phyloP scores from a whole-genome alignment of 2,329 filamentous ascomycete species.

The Stagonosporopsis rhizophila region DNA sequence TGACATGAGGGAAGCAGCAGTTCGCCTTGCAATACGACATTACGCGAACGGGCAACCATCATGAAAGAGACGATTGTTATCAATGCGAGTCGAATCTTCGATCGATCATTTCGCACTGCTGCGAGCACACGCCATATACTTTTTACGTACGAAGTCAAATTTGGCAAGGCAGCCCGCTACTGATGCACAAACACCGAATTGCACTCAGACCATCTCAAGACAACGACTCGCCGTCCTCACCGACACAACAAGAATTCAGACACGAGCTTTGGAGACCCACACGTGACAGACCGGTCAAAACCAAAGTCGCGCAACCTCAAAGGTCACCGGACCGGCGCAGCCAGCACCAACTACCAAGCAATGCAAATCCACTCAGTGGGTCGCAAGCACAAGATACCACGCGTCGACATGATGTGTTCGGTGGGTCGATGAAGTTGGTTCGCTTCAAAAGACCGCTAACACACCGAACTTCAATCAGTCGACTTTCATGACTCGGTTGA shows the following conservation, averaged over 20 bases:
- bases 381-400: conserved; percentile 10
- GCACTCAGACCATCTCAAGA: neutral
- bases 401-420: conserved; percentile 20
- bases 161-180: neutral
- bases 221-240: conserved; percentile 3
- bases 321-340: conserved; percentile 2
- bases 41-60: conserved; percentile 2
- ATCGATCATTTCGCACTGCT: conserved; percentile 2
- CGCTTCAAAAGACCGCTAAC: conserved; percentile 14
- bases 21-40: conserved; percentile 6
- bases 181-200: neutral
- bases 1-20: conserved; percentile 4
- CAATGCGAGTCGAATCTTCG: neutral
- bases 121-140: neutral
- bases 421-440: conserved; percentile 11
- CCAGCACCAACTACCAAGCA: conserved; percentile 3
- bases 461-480: conserved; percentile 14
- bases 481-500: conserved; percentile 19
- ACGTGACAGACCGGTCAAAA: conserved; percentile 2
- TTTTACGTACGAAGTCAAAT: neutral
- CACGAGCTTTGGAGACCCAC: neutral
- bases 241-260: conserved; percentile 1
- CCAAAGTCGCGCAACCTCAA: conserved; percentile 6
- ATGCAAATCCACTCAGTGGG: conserved; percentile 6
- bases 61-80: neutral